These are phyloP conservation scores for Cladophialophora psammophila DNA, from an alignment of 2,329 filamentous ascomycete species.

Conservation along the genomic window DNA sequence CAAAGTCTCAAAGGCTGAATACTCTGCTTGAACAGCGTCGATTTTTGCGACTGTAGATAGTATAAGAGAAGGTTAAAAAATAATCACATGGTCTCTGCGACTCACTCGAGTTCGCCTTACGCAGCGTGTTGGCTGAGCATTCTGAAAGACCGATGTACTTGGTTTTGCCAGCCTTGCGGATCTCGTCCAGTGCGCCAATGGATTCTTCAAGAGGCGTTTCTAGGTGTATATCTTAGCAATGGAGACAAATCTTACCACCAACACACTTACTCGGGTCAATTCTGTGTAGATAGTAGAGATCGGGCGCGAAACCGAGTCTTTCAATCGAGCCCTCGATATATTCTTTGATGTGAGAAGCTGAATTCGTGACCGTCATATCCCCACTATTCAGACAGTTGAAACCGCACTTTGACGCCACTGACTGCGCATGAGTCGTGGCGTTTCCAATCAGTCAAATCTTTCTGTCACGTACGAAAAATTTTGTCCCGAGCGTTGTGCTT, in stretches of 20 bases:
- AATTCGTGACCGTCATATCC: conserved; percentile 52
- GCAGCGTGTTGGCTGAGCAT: conserved; percentile 55
- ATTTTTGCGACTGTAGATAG: conserved; percentile 53
- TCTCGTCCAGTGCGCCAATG: conserved; percentile 55
- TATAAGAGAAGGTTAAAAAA: conserved; percentile 25
- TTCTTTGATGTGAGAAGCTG: conserved; percentile 54
- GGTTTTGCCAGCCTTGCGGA: conserved; percentile 57
- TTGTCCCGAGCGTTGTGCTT: conserved; percentile 61
- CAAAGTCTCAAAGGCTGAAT: conserved; percentile 54
- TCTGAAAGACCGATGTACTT: conserved; percentile 60
- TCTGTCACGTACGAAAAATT: conserved; percentile 52
- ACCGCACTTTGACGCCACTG: conserved; percentile 59
- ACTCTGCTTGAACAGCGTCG: conserved; percentile 57
- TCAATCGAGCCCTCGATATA: conserved; percentile 61
- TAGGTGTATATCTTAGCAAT: conserved; percentile 20
- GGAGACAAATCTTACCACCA: neutral
- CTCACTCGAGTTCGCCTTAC: conserved; percentile 55
- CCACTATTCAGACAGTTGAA: conserved; percentile 48
- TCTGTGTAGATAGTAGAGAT: conserved; percentile 56
- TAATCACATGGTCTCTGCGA: neutral
- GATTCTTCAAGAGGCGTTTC: conserved; percentile 58
- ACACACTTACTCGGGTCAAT: conserved; percentile 53
- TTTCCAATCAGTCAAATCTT: neutral
- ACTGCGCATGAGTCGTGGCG: conserved; percentile 32
- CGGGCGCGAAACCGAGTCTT: conserved; percentile 57